Base-by-base conservation (phyloP, 306 rosid genomes). In the Corylus americana region DNA sequence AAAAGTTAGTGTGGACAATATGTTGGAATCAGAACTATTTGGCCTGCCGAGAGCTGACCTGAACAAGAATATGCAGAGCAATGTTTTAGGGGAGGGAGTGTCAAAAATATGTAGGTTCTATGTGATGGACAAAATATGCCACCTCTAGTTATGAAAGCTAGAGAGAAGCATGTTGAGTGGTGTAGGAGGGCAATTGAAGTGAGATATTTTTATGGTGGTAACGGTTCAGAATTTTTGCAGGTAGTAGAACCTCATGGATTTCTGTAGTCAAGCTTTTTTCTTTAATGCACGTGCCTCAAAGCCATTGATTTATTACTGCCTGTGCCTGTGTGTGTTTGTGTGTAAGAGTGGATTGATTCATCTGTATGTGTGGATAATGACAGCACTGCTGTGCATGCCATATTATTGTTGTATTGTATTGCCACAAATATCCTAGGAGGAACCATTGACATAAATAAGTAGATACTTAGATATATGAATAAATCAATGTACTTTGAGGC, bases 371-470 rank as follows among this genome's bases (percentile, higher is more conserved):
- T 10, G 14, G 31, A 58, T 58, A 58, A 3, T 58, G 35, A 58
- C 14, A 58, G 9, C 8, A 29, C 59, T 76, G 17, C 53, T 53
- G 4, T 12, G 12, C n/a, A 53, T 16, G 18, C 44, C 49, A 51
- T 18, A 25, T 70, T 45, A 14, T 57, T n/a, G 57, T 63, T 48
- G 1, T 1, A 68, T 47, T 57, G 74, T 79, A 75, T 78, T 72
- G 22, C 76, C 71, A 35, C 42, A 35, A 66, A 79, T 8, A 13
- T 42, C 3, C 13, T 69, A 42, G 67, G 78, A 55, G 35, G 39
- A 50, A 20, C 27, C 31, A 58, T 20, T 20, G 11, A 58, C 66
- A 22, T 3, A 58, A 58, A 8, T 58, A 2, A 4, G 44, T 39
- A 3, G 44, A 39, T 39, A 39, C 44, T 20, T 12, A 11, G 66